Percentiles rank a stretch among this genome's conserved stretches.
Conservation (phyloP, 345 rosid genomes). For the Lepidium africanum region DNA sequence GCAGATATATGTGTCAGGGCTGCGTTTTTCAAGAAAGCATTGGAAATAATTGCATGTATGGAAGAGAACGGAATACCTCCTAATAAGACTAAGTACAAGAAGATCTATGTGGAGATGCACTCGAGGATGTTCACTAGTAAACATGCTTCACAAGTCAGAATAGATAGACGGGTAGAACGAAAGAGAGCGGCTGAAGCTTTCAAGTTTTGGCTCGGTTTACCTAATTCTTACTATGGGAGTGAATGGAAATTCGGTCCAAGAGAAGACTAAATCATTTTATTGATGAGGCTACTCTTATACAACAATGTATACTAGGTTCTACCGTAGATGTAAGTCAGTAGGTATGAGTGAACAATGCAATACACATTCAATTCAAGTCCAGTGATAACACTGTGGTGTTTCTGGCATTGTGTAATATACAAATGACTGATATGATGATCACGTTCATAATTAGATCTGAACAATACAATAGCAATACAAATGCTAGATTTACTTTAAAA, state of each 20-base stretch:
- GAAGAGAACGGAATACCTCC: slow-evolving; percentile 84
- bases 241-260: slow-evolving; percentile 63
- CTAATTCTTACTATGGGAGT: slow-evolving; percentile 81
- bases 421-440: slow-evolving; percentile 3
- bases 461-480: background rate
- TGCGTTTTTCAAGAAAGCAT: slow-evolving; percentile 82
- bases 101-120: slow-evolving; percentile 89
- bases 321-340: slow-evolving; percentile 16
- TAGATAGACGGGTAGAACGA: slow-evolving; percentile 63
- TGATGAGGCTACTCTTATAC: slow-evolving; percentile 8
- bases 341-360: slow-evolving; percentile 8
- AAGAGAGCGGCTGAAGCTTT: slow-evolving; percentile 96
- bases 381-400: background rate
- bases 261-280: slow-evolving; percentile 22
- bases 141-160: slow-evolving; percentile 87
- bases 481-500: background rate
- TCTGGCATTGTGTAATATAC: slow-evolving; percentile 15
- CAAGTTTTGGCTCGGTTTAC: slow-evolving; percentile 94
- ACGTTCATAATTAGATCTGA: background rate
- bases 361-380: slow-evolving; percentile 13
- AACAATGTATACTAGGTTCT: slow-evolving; percentile 21
- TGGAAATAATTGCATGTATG: slow-evolving; percentile 89
- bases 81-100: slow-evolving; percentile 79
- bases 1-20: slow-evolving; percentile 92
- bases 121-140: slow-evolving; percentile 95